phyloP scores from a whole-genome alignment of 2,329 filamentous ascomycete species.

The Cadophora sp. region DNA sequence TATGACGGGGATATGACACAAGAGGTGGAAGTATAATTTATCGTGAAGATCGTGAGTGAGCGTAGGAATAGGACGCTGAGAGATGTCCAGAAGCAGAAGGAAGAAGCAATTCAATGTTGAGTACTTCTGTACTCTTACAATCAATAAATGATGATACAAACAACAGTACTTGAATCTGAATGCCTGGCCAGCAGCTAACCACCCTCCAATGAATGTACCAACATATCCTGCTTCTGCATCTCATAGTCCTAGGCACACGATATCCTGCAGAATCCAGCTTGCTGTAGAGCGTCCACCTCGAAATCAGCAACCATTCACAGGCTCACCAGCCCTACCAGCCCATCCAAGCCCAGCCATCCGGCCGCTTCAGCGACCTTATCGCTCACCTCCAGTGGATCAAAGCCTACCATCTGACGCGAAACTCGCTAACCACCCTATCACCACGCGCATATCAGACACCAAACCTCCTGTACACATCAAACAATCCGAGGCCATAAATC shows the following conservation, averaged over 20 bases:
- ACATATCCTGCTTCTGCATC: neutral
- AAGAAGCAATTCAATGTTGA: neutral
- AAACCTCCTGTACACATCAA: neutral
- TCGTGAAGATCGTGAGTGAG: neutral
- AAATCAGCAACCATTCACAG: neutral
- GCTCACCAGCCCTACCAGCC: slow-evolving; percentile 3
- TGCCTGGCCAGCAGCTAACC: neutral
- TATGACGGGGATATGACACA: neutral
- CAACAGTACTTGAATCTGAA: neutral
- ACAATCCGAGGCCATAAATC: neutral
- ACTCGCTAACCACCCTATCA: neutral
- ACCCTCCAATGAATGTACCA: neutral
- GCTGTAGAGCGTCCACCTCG: neutral
- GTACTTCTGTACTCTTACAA: neutral
- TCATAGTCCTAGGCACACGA: neutral
- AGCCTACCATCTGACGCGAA: neutral
- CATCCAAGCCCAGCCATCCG: slow-evolving; percentile 4
- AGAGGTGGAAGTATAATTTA: neutral
- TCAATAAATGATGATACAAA: neutral
- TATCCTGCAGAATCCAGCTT: slow-evolving; percentile 11
- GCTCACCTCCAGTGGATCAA: neutral
- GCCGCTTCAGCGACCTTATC: slow-evolving; percentile 9
- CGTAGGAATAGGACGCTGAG: neutral
- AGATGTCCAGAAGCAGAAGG: neutral
- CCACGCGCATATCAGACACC: neutral